A percentile compares a stretch with the other conserved stretches of the same genome.
Evolutionary conservation across 441 rosid genomes (phyloP).

Genomic region (Pelargonium australe): DNA sequence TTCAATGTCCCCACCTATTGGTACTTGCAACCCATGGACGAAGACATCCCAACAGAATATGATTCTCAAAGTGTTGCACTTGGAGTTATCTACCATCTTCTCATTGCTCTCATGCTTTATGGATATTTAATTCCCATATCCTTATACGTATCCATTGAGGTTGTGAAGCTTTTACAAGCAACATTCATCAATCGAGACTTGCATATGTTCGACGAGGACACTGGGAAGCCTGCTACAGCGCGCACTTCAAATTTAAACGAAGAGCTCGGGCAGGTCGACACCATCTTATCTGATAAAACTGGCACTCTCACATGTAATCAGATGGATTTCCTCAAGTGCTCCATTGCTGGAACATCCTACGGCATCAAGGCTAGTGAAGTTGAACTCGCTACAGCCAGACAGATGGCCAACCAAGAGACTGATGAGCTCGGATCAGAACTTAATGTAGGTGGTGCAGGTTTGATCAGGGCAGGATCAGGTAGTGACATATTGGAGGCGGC

Average conservation of each 20-base stretch:
- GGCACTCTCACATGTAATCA: slow-evolving; percentile 98
- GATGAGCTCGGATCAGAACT: slow-evolving; percentile 17
- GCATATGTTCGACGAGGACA: slow-evolving; percentile 79
- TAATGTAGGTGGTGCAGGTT: not conserved
- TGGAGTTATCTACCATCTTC: slow-evolving; percentile 59
- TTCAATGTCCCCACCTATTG: slow-evolving; percentile 53
- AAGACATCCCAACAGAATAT: slow-evolving; percentile 54
- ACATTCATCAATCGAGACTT: slow-evolving; percentile 75
- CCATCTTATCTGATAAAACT: slow-evolving; percentile 91
- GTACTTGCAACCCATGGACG: slow-evolving; percentile 67
- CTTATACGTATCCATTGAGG: slow-evolving; percentile 86
- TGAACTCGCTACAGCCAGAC: slow-evolving; percentile 62
- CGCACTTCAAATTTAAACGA: slow-evolving; percentile 96
- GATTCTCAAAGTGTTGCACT: slow-evolving; percentile 49
- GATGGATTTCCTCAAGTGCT: slow-evolving; percentile 93
- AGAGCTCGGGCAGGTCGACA: slow-evolving; percentile 97
- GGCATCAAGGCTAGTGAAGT: slow-evolving; percentile 84
- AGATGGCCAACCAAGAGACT: slow-evolving; percentile 45
- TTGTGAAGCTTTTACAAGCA: slow-evolving; percentile 90
- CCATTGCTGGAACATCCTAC: slow-evolving; percentile 84
- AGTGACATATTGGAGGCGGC: not conserved
- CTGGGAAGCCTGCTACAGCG: slow-evolving; percentile 88
- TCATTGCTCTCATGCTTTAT: slow-evolving; percentile 81
- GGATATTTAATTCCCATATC: slow-evolving; percentile 93
- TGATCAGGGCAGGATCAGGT: not conserved